phyloP scores from a whole-genome alignment of 2,329 filamentous ascomycete genomes.

The Helotiales sp. region DNA sequence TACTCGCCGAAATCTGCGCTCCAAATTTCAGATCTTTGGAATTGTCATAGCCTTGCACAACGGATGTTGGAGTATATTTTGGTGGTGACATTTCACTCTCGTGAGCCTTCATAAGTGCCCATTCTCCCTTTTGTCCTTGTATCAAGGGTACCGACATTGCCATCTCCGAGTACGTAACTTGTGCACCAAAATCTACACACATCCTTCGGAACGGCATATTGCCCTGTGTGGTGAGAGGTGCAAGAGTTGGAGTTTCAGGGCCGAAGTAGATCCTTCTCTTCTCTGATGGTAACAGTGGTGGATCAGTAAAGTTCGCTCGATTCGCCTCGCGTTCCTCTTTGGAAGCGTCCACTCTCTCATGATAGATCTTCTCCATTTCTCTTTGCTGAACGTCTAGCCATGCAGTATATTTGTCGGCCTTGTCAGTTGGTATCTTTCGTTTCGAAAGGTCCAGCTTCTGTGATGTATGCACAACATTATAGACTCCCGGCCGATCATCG shows the following conservation, averaged over 20 bases:
- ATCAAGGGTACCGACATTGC: conserved; percentile 87
- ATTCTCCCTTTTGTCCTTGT: conserved; percentile 88
- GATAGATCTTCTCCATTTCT: conserved; percentile 48
- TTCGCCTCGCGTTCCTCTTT: conserved; percentile 61
- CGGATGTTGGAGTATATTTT: conserved; percentile 53
- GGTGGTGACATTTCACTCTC: conserved; percentile 77
- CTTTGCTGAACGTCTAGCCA: conserved; percentile 73
- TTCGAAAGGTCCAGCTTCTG: conserved; percentile 75
- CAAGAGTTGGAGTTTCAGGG: conserved; percentile 87
- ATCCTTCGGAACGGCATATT: conserved; percentile 93
- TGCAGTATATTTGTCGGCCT: conserved; percentile 72
- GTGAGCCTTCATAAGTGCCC: conserved; percentile 93
- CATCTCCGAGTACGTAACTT: conserved; percentile 98
- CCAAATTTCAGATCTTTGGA: conserved; percentile 84
- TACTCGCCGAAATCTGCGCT: conserved; percentile 88
- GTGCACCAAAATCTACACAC: conserved; percentile 84
- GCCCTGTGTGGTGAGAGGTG: conserved; percentile 92
- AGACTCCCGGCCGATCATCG: conserved; percentile 59
- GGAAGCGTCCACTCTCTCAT: conserved; percentile 41
- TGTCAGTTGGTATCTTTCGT: conserved; percentile 68
- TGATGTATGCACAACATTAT: conserved; percentile 70
- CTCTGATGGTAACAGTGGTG: conserved; percentile 86
- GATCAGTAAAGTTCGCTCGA: conserved; percentile 79
- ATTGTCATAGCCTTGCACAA: conserved; percentile 80
- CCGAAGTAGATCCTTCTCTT: conserved; percentile 94